phyloP scores from a whole-genome alignment of 371 early-diverging fungal genomes.

The Phascolomyces articulosus region DNA sequence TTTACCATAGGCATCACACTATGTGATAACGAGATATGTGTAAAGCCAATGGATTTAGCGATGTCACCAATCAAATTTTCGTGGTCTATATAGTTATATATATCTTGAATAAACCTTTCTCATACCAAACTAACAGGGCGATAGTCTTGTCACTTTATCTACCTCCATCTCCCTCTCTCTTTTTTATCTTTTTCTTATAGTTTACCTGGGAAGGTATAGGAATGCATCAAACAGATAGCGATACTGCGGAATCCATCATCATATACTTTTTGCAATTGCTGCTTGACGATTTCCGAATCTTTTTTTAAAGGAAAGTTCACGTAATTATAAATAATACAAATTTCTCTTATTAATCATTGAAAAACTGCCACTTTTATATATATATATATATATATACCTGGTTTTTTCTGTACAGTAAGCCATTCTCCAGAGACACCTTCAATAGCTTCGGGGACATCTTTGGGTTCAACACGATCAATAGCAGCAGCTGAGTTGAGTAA shows the following conservation, averaged over 20 bases:
- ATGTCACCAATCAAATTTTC: constrained; percentile 75
- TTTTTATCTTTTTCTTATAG: neutral
- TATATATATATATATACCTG: constrained; percentile 47
- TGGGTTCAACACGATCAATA: constrained; percentile 43
- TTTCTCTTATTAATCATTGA: no score
- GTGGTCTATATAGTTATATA: constrained; percentile 59
- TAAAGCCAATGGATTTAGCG: constrained; percentile 80
- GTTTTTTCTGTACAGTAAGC: constrained; percentile 69
- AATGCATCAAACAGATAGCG: constrained; percentile 92
- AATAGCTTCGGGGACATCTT: constrained; percentile 36
- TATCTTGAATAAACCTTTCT: neutral
- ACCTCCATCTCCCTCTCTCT: neutral
- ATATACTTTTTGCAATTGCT: constrained; percentile 63
- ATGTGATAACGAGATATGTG: constrained; percentile 84
- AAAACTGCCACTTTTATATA: no score
- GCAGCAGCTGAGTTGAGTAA: constrained; percentile 76
- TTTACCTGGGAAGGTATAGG: constrained; percentile 81
- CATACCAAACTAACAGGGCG: no score
- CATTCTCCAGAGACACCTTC: constrained; percentile 90
- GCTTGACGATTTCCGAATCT: constrained; percentile 45
- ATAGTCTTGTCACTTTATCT: no score
- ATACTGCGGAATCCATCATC: constrained; percentile 82
- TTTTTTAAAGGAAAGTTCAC: neutral
- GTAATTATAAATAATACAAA: no score
- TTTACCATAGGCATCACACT: constrained; percentile 92